Percentiles rank a stretch among this genome's conserved stretches.
Conservation (phyloP, 2,329 filamentous ascomycete genomes). For the Aureobasidium sp. region DNA sequence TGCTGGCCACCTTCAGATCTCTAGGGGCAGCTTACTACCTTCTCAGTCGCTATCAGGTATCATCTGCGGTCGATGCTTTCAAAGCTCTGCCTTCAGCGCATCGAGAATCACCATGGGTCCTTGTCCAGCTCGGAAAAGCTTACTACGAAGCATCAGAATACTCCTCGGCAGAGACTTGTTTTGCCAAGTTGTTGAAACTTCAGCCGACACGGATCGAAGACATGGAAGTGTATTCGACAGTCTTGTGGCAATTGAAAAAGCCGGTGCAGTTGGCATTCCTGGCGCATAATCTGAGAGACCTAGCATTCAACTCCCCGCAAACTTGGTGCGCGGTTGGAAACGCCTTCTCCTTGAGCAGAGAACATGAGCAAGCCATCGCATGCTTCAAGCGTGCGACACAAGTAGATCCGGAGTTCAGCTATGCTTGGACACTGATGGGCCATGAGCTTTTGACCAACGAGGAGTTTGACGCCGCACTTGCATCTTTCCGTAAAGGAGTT, state of each 20-base stretch:
- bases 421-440: conserved; percentile 90
- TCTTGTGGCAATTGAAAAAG: conserved; percentile 96
- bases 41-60: conserved; percentile 70
- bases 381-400: conserved; percentile 95
- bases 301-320: conserved; percentile 82
- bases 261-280: conserved; percentile 88
- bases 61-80: conserved; percentile 69
- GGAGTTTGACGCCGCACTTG: conserved; percentile 90
- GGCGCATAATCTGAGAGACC: conserved; percentile 81
- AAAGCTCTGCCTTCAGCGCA: conserved; percentile 64
- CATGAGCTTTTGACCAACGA: conserved; percentile 95
- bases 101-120: conserved; percentile 86
- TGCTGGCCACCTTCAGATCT: conserved; percentile 75
- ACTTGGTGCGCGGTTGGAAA: conserved; percentile 96
- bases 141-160: conserved; percentile 89
- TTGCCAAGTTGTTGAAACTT: conserved; percentile 68
- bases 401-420: conserved; percentile 82
- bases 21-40: conserved; percentile 74
- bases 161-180: conserved; percentile 77
- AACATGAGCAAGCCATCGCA: conserved; percentile 88
- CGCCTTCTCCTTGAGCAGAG: conserved; percentile 82
- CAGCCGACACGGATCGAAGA: conserved; percentile 80
- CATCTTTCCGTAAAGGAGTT: conserved; percentile 79
- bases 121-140: conserved; percentile 82
- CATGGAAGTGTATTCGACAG: conserved; percentile 97